A percentile compares a stretch with the other conserved stretches of the same genome.
Conservation (phyloP, 768 basidiomycete species). For the Lentinula lateritia region DNA sequence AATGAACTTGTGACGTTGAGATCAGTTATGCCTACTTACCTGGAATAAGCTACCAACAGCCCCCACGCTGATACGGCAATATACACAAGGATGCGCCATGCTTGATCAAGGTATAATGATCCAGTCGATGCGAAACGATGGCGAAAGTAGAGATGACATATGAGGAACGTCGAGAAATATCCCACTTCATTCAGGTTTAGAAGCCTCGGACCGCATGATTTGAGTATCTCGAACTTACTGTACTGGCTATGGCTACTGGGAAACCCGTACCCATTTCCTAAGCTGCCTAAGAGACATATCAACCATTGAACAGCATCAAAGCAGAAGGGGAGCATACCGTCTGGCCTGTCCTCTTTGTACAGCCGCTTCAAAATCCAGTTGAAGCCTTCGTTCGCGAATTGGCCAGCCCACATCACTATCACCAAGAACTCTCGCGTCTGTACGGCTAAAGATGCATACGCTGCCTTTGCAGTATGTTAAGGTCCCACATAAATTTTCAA, state of each 20-base stretch:
- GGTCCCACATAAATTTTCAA: background rate
- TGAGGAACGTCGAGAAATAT: constrained; percentile 73
- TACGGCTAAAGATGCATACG: constrained; percentile 70
- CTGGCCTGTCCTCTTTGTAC: constrained; percentile 66
- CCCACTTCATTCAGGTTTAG: constrained; percentile 22
- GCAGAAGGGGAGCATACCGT: constrained; percentile 33
- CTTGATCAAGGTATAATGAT: constrained; percentile 39
- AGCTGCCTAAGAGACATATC: constrained; percentile 33
- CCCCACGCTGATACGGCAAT: constrained; percentile 50
- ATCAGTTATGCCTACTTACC: constrained; percentile 35
- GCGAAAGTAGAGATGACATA: constrained; percentile 66
- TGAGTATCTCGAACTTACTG: constrained; percentile 18
- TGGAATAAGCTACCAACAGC: constrained; percentile 68
- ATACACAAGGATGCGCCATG: constrained; percentile 45
- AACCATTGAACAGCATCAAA: background rate
- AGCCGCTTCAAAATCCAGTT: constrained; percentile 65
- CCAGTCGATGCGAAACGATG: constrained; percentile 62
- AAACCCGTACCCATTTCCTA: constrained; percentile 77
- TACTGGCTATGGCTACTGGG: constrained; percentile 88
- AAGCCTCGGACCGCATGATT: no score
- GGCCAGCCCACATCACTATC: constrained; percentile 81
- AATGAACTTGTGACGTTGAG: background rate
- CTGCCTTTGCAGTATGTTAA: constrained; percentile 42
- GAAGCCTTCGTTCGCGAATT: constrained; percentile 62
- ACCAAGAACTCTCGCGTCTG: constrained; percentile 77